Base-by-base conservation (phyloP, 768 basidiomycete genomes). In the Lentinula boryana region DNA sequence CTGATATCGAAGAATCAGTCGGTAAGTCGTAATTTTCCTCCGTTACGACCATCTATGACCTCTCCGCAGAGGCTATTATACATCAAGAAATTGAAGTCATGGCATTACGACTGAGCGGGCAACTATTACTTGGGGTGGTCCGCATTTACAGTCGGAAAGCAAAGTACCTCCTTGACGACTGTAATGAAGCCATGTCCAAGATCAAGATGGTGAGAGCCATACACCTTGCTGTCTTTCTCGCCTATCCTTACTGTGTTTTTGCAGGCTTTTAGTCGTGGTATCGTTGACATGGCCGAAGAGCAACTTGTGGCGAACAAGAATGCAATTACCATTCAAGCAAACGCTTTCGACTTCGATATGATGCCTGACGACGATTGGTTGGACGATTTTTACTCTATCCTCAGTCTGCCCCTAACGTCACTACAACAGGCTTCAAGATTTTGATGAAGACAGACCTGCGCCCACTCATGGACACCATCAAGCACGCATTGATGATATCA, bases 131-230 rank as follows among this genome's bases (percentile, higher is more conserved):
- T 46, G 97, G 97, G 66, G 96, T 99, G 50, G 94, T 96, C 58
- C 84, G 97, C 60, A 98, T 99, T 69, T 99, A 99, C 74, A 95
- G 93, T 68, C 82, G 96, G 48, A 99, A 99, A 72, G 95, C 95
- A 16, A 97, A 98, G 70, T 99, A 99, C 73, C 82, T 99, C 3
- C 76, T 98, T 63, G 97, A 99, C 68, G 97, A 99, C 70, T 98
- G 96, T 70, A 97, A 97, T 63, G 97, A 99, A 71, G 95, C 96
- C 0, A 76, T 98, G 48, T 77, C 95, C 41, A 94, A 95, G 73
- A 95, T 98, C 52, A 96, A 95, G 74, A 91, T 97, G 89, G 95
- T 93, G 57, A 23, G 69, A 12, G 12, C 21, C 4, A 23, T 18
- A 43, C n/a, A n/a, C 46, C 18, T 9, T 23, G 8, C 9, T 43